Base-by-base conservation (phyloP, 805 yeast genomes). In the Clavispora carvajalis region DNA sequence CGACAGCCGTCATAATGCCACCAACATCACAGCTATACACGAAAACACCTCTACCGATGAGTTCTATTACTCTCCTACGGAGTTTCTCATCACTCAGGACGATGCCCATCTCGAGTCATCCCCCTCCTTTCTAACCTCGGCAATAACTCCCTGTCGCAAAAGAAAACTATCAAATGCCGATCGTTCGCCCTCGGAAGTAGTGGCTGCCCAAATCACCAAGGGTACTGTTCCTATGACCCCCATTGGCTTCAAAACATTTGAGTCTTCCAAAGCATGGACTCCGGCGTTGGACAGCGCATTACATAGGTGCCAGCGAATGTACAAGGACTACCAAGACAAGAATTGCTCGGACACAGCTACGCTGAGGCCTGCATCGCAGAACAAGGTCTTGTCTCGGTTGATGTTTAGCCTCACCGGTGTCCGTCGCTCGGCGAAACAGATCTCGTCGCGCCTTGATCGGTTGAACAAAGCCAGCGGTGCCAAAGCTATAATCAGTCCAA, bases 331-430 rank as follows among this genome's bases (percentile, higher is more conserved):
- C 47, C 55, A 56, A 37, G 57, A 55, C 11, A 54, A 54, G 37
- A 60, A 57, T 22, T 39, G 46, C 11, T 48, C 53, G 22, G 47
- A 49, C 33, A 44, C 60, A 0, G 34, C 48, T n/a, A 46, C 59
- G 7, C 52, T 64, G 43, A 62, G 58, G 35, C 58, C 58, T 34
- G 57, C 70, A 1, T 23, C 43, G n/a, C 72, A 66, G 44, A 67
- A 67, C 46, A 68, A 66, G 42, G 60, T 66, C 11, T 51, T 69
- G 33, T 64, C 71, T 3, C 53, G 71, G 36, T 66, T 69, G 72
- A 43, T 69, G 23, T 54, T 53, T 21, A 60, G 60, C 43, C 64
- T 59, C 45, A 59, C 71, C 7, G 67, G 68, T 9, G 49, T 62
- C 1, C 48, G 54, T 26, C 55, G 71, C 40, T 58, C 68, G 2